These are phyloP conservation scores for Aspergillus unguis DNA, from an alignment of 2,329 filamentous ascomycete species.

Conservation along the genomic window DNA sequence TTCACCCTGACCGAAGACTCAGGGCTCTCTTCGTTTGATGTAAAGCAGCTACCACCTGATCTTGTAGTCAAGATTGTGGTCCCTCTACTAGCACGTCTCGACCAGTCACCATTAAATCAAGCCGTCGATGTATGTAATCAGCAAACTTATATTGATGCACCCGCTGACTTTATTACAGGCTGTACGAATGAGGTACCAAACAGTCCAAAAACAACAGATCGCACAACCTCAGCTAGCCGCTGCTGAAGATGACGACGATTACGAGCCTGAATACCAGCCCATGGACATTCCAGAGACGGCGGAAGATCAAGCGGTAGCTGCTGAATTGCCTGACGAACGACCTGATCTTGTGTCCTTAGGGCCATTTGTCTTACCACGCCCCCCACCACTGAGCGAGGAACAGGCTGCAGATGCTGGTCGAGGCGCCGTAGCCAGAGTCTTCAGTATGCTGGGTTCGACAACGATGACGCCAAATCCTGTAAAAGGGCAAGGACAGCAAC, in stretches of 20 bases:
- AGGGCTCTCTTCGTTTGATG: constrained; percentile 75
- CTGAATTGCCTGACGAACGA: constrained; percentile 71
- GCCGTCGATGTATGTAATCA: constrained; percentile 63
- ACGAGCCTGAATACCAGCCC: constrained; percentile 81
- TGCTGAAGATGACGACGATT: constrained; percentile 73
- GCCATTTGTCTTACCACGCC: constrained; percentile 74
- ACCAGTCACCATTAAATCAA: constrained; percentile 64
- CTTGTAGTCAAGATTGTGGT: constrained; percentile 79
- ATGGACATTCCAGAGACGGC: constrained; percentile 51
- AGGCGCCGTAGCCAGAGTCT: constrained; percentile 70
- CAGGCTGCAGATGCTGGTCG: constrained; percentile 72
- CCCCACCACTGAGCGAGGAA: constrained; percentile 68
- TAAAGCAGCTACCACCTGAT: constrained; percentile 70
- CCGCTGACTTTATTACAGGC: constrained; percentile 28
- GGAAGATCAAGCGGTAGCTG: constrained; percentile 58
- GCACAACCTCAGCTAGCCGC: constrained; percentile 27
- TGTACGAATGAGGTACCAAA: constrained; percentile 38
- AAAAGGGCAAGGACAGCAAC: constrained; percentile 55
- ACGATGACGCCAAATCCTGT: constrained; percentile 60
- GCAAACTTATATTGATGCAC: background rate
- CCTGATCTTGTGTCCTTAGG: constrained; percentile 60
- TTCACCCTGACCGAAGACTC: constrained; percentile 79
- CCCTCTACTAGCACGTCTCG: constrained; percentile 69
- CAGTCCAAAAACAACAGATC: constrained; percentile 36
- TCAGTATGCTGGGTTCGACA: constrained; percentile 70